A percentile compares a stretch with the other conserved stretches of the same genome.
Evolutionary conservation across 257 asterid genomes (phyloP).

Genomic region (Datura wrightii): DNA sequence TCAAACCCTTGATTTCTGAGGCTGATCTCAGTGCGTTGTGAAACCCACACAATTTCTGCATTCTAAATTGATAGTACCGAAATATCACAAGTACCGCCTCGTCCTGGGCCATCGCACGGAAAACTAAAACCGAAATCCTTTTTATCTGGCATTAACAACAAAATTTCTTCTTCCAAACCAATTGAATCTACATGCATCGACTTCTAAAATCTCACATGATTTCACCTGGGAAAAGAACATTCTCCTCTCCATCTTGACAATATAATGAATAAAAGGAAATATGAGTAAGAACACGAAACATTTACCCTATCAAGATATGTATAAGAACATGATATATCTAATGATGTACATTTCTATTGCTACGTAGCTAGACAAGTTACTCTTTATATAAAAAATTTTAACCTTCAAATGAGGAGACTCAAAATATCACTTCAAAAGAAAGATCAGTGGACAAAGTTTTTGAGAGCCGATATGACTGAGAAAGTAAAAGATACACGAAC

Average conservation of each 20-base stretch:
- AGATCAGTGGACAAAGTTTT: background rate
- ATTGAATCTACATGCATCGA: conserved; percentile 16
- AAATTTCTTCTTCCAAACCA: background rate
- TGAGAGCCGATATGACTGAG: background rate
- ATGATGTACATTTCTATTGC: background rate
- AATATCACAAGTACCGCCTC: too few relatives aligned
- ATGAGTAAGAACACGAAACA: background rate
- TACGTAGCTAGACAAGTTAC: conserved; percentile 1
- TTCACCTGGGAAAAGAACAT: conserved; percentile 5
- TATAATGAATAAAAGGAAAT: background rate
- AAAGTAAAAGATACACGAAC: background rate
- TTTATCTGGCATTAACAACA: too few relatives aligned
- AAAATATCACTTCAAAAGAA: conserved; percentile 12
- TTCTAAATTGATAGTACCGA: background rate
- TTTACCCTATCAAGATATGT: conserved; percentile 2
- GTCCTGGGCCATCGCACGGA: too few relatives aligned
- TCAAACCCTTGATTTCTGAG: background rate
- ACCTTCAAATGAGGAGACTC: background rate
- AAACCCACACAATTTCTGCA: background rate
- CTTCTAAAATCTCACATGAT: conserved; percentile 17
- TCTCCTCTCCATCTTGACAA: conserved; percentile 15
- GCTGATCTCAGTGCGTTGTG: background rate
- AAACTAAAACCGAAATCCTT: too few relatives aligned
- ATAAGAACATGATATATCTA: background rate
- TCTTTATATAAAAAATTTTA: background rate